Base-by-base conservation (phyloP, 2,329 filamentous ascomycete species). In the Ampelomyces quisqualis region DNA sequence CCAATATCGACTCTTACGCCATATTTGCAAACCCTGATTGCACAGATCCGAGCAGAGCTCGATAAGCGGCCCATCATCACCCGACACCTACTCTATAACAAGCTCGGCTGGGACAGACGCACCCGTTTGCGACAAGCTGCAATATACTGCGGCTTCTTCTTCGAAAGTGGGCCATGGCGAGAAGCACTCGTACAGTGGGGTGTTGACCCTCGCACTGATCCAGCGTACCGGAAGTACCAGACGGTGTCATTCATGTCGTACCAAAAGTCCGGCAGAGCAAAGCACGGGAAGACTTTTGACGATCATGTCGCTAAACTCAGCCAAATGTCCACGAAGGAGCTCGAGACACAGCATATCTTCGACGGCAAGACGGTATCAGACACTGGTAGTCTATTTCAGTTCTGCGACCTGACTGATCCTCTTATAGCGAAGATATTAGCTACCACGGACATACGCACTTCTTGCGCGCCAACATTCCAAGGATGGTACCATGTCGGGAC, bases 371-470 rank as follows among this genome's bases (percentile, higher is more conserved):
- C 77, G 2, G 81, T 91, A 39, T 81, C 81, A 11, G 79, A 80
- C 1, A 90, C 95, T 58, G 90, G 90, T 26, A 93, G 93, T 58
- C 84, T 93, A 34, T 98, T 90, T 86, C 93, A 97, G 73, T 79
- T 94, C 18, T 95, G 90, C 70, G 93, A 98, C 65, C 85, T 97
- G 39, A 85, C 81, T 0, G 91, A 97, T 57, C 87, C 89, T 0
- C 62, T 90, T 1, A 74, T 97, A 1, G 72, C 74, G 1, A 67
- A 74, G 8, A 71, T 96, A 3, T 75, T 95, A 26, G 77, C 82
- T 14, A 78, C 80, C 0, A 74, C 82, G 0, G 75, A 81, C 4
- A 61, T 76, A 2, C 64, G 69, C 22, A 50, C 51, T 3, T 69
- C 71, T 3, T 74, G 71, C 38, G 74, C 79, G 31, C 57, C 55